Base-by-base conservation (phyloP, 1,139 yeast species). In the Candida sojae region DNA sequence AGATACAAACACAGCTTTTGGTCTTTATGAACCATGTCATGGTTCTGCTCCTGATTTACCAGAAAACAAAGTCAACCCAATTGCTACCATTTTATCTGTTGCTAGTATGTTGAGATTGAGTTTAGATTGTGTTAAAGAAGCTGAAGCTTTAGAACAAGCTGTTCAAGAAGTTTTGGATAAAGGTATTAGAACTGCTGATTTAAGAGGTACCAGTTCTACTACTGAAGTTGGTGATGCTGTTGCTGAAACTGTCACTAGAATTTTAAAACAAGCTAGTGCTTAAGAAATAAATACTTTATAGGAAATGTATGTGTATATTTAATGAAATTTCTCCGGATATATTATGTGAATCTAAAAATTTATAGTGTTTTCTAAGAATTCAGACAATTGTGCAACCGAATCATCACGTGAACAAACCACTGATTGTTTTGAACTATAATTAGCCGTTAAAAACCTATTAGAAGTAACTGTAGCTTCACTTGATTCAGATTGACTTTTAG, bases 1-100 rank as follows among this genome's bases (percentile, higher is more conserved):
- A 50, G 97, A 92, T 68, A 84, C 92, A 42, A 92, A 92, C 77
- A 75, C 80, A 44, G 98, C 98, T 0, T 91, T 93, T 65, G 99
- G 99, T 53, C 79, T 93, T 54, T 93, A 93, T 68, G 99, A 93
- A 73, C 99, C 99, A 57, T 92, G 98, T 66, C 99, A 93, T 68
- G 99, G 99, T 43, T 87, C 97, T 39, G 99, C 99, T 28, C 99
- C 99, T 40, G 99, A 93, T 68, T 81, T 93, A 64, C 86, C 86
- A 46, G 76, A 74, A 52, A 89, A 90, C 66, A 87, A 88, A 73
- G 99, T 91, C 49, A 93, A 93, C 70, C 99, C 99, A 46, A 72
- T 92, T 48, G 99, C 97, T 44, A 89, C 97, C 30, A 92, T 93
- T 59, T 79, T 93, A 62, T 91, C 97, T 13, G 96, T 88, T 9